phyloP scores from a whole-genome alignment of 2,329 filamentous ascomycete genomes.

The Calonectria montana region DNA sequence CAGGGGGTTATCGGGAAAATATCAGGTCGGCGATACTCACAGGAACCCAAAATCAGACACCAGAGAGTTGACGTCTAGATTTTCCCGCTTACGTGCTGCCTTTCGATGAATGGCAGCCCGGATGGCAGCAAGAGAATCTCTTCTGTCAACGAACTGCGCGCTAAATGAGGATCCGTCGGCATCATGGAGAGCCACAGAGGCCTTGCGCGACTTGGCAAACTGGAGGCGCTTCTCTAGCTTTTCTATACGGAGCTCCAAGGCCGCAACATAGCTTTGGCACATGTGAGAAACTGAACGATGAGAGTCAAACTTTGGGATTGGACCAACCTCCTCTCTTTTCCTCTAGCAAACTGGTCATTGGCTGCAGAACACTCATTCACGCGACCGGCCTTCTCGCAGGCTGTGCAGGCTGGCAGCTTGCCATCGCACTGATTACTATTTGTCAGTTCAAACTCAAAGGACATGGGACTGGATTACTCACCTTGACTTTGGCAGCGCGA shows the following conservation, averaged over 20 bases:
- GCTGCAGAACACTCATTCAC: slow-evolving; percentile 90
- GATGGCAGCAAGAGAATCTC: slow-evolving; percentile 72
- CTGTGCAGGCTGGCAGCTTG: slow-evolving; percentile 93
- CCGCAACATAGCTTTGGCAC: slow-evolving; percentile 83
- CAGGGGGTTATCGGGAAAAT: slow-evolving; percentile 6
- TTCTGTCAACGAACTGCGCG: slow-evolving; percentile 63
- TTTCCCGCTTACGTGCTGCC: slow-evolving; percentile 75
- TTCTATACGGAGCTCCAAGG: slow-evolving; percentile 91
- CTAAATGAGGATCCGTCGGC: slow-evolving; percentile 53
- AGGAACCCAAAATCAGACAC: slow-evolving; percentile 95
- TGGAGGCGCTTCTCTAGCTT: slow-evolving; percentile 83
- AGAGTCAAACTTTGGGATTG: background rate
- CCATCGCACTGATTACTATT: slow-evolving; percentile 79
- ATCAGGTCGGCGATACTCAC: slow-evolving; percentile 58
- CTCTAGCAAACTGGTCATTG: slow-evolving; percentile 94
- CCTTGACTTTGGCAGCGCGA: slow-evolving; percentile 93
- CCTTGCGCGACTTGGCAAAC: slow-evolving; percentile 77
- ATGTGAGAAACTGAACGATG: slow-evolving; percentile 19
- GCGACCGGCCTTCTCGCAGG: slow-evolving; percentile 91
- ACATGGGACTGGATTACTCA: slow-evolving; percentile 42
- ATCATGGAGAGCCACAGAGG: slow-evolving; percentile 75
- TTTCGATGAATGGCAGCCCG: slow-evolving; percentile 73
- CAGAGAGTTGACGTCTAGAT: slow-evolving; percentile 88
- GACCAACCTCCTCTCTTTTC: slow-evolving; percentile 86
- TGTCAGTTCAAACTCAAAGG: slow-evolving; percentile 17